Evolutionary conservation across 257 asterid species (phyloP), one percentile per base, ranked within the genome.

Genomic region (Hygrophila difformis): DNA sequence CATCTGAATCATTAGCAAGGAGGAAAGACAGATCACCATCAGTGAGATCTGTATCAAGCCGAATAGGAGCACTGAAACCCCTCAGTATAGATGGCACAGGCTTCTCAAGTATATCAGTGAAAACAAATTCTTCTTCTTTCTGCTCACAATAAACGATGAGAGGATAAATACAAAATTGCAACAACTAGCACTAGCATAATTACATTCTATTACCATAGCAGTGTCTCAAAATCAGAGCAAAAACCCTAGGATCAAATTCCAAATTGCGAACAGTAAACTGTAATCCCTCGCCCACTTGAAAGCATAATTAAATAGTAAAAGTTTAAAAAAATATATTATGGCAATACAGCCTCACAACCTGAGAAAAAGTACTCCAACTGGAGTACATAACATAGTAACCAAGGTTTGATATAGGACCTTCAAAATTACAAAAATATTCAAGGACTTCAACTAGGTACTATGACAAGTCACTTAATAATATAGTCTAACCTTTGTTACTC

Each of bases 31-130:
- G 62, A 59, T 84, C 86, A n/a, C 39, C 66, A 10, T 75, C 89
- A 1, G 74, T 80, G 60, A 84, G 86, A 69, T 80, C 95, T 12
- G 93, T 69, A 39, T 80, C 79, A 56, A 84, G 61, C 8, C 88
- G 75, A 44, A 84, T 67, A 61, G 95, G 95, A 64, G 93, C 93
- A 60, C 93, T 84, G 70, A 74, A 84, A 37, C 95, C 95, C 41
- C 95, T 69, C 47, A 84, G 59, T 6, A 84, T 62, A 33, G 95
- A 80, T 15, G 93, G 95, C 9, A 63, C 66, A 18, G 95, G 95
- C 29, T 62, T 34, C 68, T 80, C 93, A 12, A 55, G 37, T 47
- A 84, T 40, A 56, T 70, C 76, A 44, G 55, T 57, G 69, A 84
- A 84, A 58, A 77, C 71, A 45, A 80, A 84, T 62, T 84, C 95